These are phyloP conservation scores for Drechslerella coelobrocha DNA, from an alignment of 2,329 filamentous ascomycete species.

Conservation along the genomic window DNA sequence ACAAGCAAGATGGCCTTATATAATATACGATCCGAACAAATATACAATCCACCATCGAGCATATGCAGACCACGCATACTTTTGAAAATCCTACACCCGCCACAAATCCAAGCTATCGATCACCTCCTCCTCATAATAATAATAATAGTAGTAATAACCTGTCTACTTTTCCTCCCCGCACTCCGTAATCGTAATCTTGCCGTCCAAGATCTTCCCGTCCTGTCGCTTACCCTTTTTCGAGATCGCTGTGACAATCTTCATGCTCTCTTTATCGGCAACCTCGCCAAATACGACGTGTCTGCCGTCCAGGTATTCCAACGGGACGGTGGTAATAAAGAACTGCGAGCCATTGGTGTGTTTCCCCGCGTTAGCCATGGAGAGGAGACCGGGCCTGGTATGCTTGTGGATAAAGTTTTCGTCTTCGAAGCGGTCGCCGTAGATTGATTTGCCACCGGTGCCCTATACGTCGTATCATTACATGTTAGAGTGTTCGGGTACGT, in stretches of 20 bases:
- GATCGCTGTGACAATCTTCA: constrained; percentile 50
- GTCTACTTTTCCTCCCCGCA: constrained; percentile 18
- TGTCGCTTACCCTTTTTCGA: constrained; percentile 44
- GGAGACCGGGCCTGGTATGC: constrained; percentile 77
- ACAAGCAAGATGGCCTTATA: background rate
- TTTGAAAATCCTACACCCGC: too few relatives aligned
- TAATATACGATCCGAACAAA: too few relatives aligned
- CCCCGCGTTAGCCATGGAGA: constrained; percentile 95
- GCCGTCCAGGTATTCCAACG: constrained; percentile 65
- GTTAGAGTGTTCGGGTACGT: background rate
- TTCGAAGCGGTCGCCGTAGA: constrained; percentile 92
- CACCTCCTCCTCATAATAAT: background rate
- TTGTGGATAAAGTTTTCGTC: constrained; percentile 87
- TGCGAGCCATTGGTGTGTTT: constrained; percentile 86
- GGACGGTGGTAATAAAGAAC: constrained; percentile 72
- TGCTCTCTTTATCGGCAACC: constrained; percentile 63
- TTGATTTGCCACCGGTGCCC: constrained; percentile 91
- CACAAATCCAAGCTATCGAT: background rate
- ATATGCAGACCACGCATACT: background rate
- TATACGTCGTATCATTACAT: constrained; percentile 57
- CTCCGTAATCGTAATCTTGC: constrained; percentile 30
- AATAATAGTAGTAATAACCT: background rate
- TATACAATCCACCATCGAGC: too few relatives aligned
- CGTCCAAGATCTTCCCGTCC: constrained; percentile 45
- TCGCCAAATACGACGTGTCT: constrained; percentile 86